Base-by-base conservation (phyloP, 2,329 filamentous ascomycete species). In the Tolypocladium nubicola region DNA sequence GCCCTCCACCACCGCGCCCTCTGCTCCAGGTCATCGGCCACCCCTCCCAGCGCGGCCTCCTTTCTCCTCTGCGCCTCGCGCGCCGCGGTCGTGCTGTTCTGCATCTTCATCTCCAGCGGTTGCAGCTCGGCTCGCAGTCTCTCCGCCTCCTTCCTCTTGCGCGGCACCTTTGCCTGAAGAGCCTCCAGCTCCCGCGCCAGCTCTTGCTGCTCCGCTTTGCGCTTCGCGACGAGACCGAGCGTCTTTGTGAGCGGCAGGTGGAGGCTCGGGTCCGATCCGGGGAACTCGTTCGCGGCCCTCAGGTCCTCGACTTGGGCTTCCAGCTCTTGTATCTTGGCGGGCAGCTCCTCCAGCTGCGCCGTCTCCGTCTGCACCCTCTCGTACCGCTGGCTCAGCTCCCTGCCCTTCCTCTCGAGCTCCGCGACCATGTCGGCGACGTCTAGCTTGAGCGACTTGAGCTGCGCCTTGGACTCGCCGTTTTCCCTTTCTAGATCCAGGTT, bases 371-470 rank as follows among this genome's bases (percentile, higher is more conserved):
- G 69, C 23, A 83, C 71, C 33, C 63, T 70, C 63, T 84, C 77
- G 61, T 84, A 81, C 54, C 76, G 78, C 55, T 70, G 71, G 61
- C 76, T 79, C 56, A 92, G 71, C 38, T 84, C 79, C 53, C 78
- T 74, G 0, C 83, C 85, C 60, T 80, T 81, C 56, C 68, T 71
- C 68, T 95, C 90, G 63, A 97, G 79, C 60, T 88, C 85, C 26
- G 77, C 73, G 19, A 95, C 84, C 76, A 93, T 82, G 45, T 82
- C 79, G 13, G 84, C 83, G 2, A 96, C 90, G 60, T 92, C 87
- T 19, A 81, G 79, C 74, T 97, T 97, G 66, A 89, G 85, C 47
- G 82, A 80, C 70, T 94, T 90, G 39, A 97, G 79, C 53, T 83
- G 81, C 19, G 83, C 83, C 70, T 97, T 97, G 57, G 83, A 81